These are phyloP conservation scores for Andrographis paniculata DNA, from an alignment of 305 asterid species.

Conservation along the genomic window DNA sequence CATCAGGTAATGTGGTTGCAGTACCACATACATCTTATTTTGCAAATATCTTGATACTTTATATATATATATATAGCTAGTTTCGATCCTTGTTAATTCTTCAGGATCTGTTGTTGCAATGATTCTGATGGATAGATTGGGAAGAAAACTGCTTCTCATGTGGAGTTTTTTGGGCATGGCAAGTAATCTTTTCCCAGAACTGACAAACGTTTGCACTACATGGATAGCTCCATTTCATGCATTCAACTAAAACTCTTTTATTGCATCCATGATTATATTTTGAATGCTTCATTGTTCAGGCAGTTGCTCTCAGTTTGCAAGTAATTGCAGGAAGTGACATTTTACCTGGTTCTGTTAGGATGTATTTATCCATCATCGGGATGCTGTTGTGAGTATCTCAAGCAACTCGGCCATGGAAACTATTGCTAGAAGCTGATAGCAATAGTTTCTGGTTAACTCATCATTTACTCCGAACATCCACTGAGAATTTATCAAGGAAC, in stretches of 20 bases:
- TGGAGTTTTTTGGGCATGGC: slow-evolving; percentile 97
- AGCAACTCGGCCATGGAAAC: slow-evolving; percentile 20
- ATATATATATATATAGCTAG: background rate
- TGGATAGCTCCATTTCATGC: slow-evolving; percentile 9
- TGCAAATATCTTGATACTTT: background rate
- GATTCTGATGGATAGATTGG: slow-evolving; percentile 90
- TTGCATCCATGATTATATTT: slow-evolving; percentile 14
- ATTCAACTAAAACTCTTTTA: slow-evolving; percentile 14
- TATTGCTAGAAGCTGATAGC: background rate
- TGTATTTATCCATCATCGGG: slow-evolving; percentile 73
- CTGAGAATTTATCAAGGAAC: slow-evolving; percentile 12
- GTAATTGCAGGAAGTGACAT: slow-evolving; percentile 52
- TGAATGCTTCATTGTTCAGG: slow-evolving; percentile 39
- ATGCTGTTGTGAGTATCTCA: slow-evolving; percentile 69
- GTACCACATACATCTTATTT: background rate
- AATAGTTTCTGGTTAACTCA: background rate
- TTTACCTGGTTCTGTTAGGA: slow-evolving; percentile 30
- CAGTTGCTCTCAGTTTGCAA: slow-evolving; percentile 69
- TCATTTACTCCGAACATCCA: background rate
- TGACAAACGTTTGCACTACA: background rate
- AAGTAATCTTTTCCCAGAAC: slow-evolving; percentile 30
- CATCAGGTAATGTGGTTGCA: slow-evolving; percentile 44
- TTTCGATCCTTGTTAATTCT: slow-evolving; percentile 10
- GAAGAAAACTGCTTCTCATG: slow-evolving; percentile 78
- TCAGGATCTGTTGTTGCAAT: slow-evolving; percentile 77